Base-by-base conservation (phyloP, 2,329 filamentous ascomycete species). In the Fusarium metavorans region DNA sequence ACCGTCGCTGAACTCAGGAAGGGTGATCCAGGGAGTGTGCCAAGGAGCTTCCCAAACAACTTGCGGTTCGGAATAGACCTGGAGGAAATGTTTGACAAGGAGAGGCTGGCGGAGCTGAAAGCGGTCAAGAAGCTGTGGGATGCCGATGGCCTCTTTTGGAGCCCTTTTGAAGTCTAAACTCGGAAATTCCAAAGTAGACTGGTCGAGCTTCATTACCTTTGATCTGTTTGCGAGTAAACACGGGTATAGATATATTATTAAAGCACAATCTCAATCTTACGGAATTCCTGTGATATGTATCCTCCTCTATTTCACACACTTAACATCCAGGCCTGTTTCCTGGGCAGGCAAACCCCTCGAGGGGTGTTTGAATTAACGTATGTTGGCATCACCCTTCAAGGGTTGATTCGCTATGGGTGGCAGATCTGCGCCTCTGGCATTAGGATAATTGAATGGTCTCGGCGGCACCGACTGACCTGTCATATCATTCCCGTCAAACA, bases 101-200 rank as follows among this genome's bases (percentile, higher is more conserved):
- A 73, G 1, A 75, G 56, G 34, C 35, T 80, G 32, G 65, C 50
- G 8, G 65, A 73, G 48, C 20, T 80, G 25, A 72, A 14, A 35
- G 61, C 39, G n/a, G 50, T 77, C 7, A 79, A 80, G 63, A 37
- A 20, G 50, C 41, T 27, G 8, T 81, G 79, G 79, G 79, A 81
- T 63, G 18, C 54, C 6, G 70, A 77, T 1, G 67, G 70, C 0
- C 14, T 81, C 0, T 81, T 81, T 59, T 81, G 79, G 79, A 79
- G 61, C 27, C 78, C 78, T 11, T 79, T 74, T 57, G 30, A 39
- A 34, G 56, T 39, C 13, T 61, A 43, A 8, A 18, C 9, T 30
- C 10, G n/a, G 25, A 32, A 11, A 8, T 32, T n/a, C 27, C 18
- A n/a, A 30, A 13, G 27, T 11, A 52, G 48, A 30, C 23, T 50